Conservation (phyloP, 2,329 filamentous ascomycete species). For the Colletotrichum gigasporum region DNA sequence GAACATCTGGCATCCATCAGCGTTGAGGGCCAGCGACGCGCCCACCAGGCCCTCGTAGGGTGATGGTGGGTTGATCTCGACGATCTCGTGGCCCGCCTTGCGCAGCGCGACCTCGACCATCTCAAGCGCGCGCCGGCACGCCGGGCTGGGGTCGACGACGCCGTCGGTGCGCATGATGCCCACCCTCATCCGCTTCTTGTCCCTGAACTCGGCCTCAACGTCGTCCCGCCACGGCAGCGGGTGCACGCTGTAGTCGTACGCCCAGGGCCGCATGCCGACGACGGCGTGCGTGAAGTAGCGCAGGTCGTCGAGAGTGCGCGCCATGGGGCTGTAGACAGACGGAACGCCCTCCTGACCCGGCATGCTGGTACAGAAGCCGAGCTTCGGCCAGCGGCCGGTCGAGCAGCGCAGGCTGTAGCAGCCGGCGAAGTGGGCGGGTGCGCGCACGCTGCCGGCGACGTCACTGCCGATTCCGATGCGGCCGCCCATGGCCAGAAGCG, state of each 20-base stretch:
- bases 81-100: slow-evolving; percentile 78
- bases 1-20: slow-evolving; percentile 85
- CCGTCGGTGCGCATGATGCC: slow-evolving; percentile 83
- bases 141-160: slow-evolving; percentile 87
- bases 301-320: slow-evolving; percentile 83
- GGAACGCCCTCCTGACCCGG: slow-evolving; percentile 90
- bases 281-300: slow-evolving; percentile 84
- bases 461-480: slow-evolving; percentile 91
- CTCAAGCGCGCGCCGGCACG: slow-evolving; percentile 80
- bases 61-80: slow-evolving; percentile 69
- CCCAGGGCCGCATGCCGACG: slow-evolving; percentile 86
- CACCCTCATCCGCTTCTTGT: slow-evolving; percentile 73
- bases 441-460: slow-evolving; percentile 88
- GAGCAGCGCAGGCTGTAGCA: slow-evolving; percentile 89
- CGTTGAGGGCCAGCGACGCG: slow-evolving; percentile 82
- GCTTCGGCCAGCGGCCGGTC: slow-evolving; percentile 90
- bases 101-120: slow-evolving; percentile 75
- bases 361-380: slow-evolving; percentile 87
- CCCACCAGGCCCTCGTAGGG: slow-evolving; percentile 81
- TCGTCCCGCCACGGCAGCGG: slow-evolving; percentile 81
- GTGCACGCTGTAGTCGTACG: slow-evolving; percentile 86
- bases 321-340: slow-evolving; percentile 92
- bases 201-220: slow-evolving; percentile 65
- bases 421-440: slow-evolving; percentile 88
- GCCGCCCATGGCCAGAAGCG: slow-evolving; percentile 82